Conservation (phyloP, 495 filamentous ascomycete genomes). For the Penicillium psychrofluorescens region DNA sequence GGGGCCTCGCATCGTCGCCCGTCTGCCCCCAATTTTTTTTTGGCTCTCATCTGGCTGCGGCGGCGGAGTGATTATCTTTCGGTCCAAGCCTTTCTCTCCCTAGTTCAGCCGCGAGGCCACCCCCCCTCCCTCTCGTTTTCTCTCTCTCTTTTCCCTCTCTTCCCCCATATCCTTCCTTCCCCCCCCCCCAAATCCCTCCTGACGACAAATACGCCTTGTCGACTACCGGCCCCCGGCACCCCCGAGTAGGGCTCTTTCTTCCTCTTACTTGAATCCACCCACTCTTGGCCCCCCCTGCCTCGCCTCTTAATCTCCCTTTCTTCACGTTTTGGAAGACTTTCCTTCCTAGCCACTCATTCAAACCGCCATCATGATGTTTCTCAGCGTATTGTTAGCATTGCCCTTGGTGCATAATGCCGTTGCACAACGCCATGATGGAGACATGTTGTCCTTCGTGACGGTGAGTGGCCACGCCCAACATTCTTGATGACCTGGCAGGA, state of each 20-base stretch:
- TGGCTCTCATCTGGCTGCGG: no score
- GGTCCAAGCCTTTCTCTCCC: slow-evolving; percentile 1
- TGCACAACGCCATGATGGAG: slow-evolving; percentile 24
- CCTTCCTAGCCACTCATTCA: slow-evolving; percentile 27
- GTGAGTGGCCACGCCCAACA: slow-evolving; percentile 10
- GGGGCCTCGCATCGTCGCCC: no score
- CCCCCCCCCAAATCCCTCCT: neutral
- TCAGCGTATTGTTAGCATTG: slow-evolving; percentile 21
- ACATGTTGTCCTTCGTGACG: slow-evolving; percentile 36
- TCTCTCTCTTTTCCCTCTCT: slow-evolving; percentile 4
- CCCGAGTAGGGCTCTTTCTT: neutral
- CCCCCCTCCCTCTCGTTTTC: slow-evolving; percentile 9
- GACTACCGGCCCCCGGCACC: neutral
- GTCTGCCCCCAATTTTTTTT: no score
- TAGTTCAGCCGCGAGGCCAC: slow-evolving; percentile 18
- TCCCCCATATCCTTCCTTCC: slow-evolving; percentile 1
- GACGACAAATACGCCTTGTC: neutral
- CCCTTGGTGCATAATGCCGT: slow-evolving; percentile 16
- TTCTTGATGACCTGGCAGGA: neutral
- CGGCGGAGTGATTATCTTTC: neutral
- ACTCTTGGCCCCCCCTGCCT: neutral
- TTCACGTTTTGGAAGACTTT: slow-evolving; percentile 11
- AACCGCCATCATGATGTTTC: slow-evolving; percentile 19
- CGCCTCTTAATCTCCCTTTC: neutral
- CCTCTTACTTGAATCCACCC: neutral